phyloP scores from a whole-genome alignment of 495 filamentous ascomycete species.

The Lophiostoma macrostomum region DNA sequence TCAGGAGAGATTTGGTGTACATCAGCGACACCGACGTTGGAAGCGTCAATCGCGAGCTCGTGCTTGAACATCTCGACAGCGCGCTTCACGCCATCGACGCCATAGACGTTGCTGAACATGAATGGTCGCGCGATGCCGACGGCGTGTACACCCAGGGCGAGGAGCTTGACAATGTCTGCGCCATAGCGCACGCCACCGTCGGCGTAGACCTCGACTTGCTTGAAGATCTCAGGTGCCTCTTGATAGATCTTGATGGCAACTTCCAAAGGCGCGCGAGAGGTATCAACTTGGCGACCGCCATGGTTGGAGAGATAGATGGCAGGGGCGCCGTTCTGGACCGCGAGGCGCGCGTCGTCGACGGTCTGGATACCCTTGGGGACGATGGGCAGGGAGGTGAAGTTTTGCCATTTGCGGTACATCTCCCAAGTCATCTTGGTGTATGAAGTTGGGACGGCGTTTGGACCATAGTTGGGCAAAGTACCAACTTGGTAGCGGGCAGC shows the following conservation, averaged over 20 bases:
- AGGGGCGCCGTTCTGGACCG: constrained; percentile 34
- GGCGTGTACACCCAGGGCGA: constrained; percentile 47
- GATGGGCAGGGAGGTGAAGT: constrained; percentile 13
- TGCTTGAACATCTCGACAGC: constrained; percentile 40
- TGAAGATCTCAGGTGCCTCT: constrained; percentile 42
- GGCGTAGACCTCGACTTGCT: constrained; percentile 43
- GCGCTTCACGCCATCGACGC: constrained; percentile 41
- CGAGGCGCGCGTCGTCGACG: constrained; percentile 43
- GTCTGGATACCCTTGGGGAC: constrained; percentile 44
- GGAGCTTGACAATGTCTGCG: constrained; percentile 45
- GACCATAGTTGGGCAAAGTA: not conserved
- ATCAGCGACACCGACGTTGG: constrained; percentile 41
- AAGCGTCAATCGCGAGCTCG: constrained; percentile 42
- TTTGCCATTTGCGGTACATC: constrained; percentile 1
- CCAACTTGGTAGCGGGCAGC: constrained; percentile 6
- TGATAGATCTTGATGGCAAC: constrained; percentile 42
- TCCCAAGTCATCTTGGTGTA: constrained; percentile 9
- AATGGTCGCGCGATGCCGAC: constrained; percentile 48
- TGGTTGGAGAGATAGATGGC: constrained; percentile 46
- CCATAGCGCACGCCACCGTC: constrained; percentile 50
- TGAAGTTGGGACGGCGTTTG: not conserved
- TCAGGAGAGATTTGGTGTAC: constrained; percentile 40
- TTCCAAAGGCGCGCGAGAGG: constrained; percentile 40
- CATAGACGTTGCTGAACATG: constrained; percentile 47
- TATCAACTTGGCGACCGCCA: constrained; percentile 46